Conservation (phyloP, 192 early-diverging fungal genomes). For the Linderina pennispora region DNA sequence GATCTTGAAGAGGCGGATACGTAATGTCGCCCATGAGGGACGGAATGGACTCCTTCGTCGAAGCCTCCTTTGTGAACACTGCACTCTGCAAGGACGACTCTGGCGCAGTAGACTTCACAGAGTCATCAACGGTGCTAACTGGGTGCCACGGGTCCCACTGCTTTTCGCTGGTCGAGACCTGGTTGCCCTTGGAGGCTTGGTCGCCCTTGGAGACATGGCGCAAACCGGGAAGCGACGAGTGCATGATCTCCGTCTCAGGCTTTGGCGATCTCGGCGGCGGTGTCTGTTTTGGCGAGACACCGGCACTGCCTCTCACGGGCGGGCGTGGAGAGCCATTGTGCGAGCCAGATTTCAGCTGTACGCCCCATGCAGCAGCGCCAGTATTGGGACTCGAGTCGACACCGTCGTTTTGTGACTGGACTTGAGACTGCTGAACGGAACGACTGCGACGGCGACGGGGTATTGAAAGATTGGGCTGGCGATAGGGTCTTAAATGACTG, state of each 20-base stretch:
- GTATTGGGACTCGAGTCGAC: constrained; percentile 32
- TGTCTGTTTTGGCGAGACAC: constrained; percentile 25
- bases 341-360: constrained; percentile 28
- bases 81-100: constrained; percentile 35
- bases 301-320: background rate
- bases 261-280: too few relatives aligned
- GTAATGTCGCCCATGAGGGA: constrained; percentile 39
- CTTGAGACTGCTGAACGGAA: too few relatives aligned
- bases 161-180: background rate
- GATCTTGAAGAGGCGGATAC: constrained; percentile 39
- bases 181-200: background rate
- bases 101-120: constrained; percentile 7
- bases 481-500: background rate
- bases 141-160: constrained; percentile 45
- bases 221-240: constrained; percentile 34
- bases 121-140: constrained; percentile 18
- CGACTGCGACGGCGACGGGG: too few relatives aligned
- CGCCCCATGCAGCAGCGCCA: constrained; percentile 40
- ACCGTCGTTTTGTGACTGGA: too few relatives aligned
- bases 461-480: constrained; percentile 1
- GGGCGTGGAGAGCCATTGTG: constrained; percentile 2
- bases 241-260: constrained; percentile 7
- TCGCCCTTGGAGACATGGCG: constrained; percentile 7
- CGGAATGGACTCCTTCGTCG: constrained; percentile 13
- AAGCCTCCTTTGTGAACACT: constrained; percentile 15